Conservation (phyloP, 345 rosid species). For the Syzygium aqueum region DNA sequence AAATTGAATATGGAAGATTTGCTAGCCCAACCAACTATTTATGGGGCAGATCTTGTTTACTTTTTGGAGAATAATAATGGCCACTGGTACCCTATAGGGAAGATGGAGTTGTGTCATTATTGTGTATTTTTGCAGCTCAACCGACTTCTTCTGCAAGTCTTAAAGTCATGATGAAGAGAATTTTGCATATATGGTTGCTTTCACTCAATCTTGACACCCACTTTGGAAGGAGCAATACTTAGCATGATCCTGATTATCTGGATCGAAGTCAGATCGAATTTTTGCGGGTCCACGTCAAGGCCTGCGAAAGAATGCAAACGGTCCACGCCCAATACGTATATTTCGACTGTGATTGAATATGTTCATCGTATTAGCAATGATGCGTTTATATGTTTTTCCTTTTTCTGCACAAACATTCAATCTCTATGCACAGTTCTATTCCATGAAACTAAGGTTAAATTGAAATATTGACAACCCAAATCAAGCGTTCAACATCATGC, state of each 20-base stretch:
- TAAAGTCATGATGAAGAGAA: neutral
- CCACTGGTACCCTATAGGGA: neutral
- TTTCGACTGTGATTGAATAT: neutral
- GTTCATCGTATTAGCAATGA: neutral
- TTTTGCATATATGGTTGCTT: neutral
- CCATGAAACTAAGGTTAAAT: neutral
- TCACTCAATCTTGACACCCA: neutral
- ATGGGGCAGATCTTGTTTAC: neutral
- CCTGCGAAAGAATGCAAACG: neutral
- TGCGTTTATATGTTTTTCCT: neutral
- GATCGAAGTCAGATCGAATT: neutral
- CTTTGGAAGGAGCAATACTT: neutral
- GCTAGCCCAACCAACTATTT: neutral
- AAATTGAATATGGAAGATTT: neutral
- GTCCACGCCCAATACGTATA: neutral
- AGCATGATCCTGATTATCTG: neutral
- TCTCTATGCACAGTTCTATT: neutral
- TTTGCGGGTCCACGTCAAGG: neutral
- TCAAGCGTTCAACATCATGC: neutral
- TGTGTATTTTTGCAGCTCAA: neutral
- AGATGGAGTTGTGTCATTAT: neutral
- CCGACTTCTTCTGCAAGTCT: neutral
- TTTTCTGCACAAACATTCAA: neutral
- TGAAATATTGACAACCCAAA: neutral
- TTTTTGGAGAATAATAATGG: neutral